Evolutionary conservation across 2,329 filamentous ascomycete genomes (phyloP), one percentile per base, ranked within the genome.

Genomic region (Didymella pinodella): DNA sequence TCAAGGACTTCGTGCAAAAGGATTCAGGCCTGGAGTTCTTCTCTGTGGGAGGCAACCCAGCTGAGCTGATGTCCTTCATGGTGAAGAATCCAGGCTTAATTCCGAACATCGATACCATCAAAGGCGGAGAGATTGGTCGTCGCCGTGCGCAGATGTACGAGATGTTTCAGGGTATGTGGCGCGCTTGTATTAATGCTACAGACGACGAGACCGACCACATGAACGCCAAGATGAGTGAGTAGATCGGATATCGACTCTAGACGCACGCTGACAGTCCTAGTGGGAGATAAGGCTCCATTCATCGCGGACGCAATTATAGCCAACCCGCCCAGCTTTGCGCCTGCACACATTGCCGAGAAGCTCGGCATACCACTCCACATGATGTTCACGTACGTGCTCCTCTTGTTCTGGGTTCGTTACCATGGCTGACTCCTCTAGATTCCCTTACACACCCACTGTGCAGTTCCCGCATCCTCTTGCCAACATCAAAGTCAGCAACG

Each of bases 51-150:
- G 91, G 91, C 1, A 88, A 94, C 66, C 91, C 91, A 2, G 86
- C 88, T 0, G 90, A 93, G 75, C 80, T 95, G 1, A 94, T 94
- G 91, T 88, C 90, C 0, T 94, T 93, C 74, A 94, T 95, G 91
- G 90, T 93, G 32, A 92, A 92, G 78, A 93, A 94, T 68, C 90
- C 83, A 0, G 90, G 90, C 4, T 82, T 94, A 75, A 90, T 95
- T 2, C 91, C 91, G 0, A 89, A 84, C 1, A 79, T 93, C 25
- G 86, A 91, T 62, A 89, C 89, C 0, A 85, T 94, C 54, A 88
- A 86, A 62, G 85, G 87, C 1, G 91, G 91, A 3, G 91, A 94
- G 65, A 88, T 94, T 57, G 86, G 87, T 0, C 81, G 83, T 25
- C 81, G 90, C 29, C 81, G 91, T 38, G 83, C 85, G 4, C 84